These are phyloP conservation scores for Fusarium sp. DNA, from an alignment of 2,329 filamentous ascomycete species.

Conservation along the genomic window DNA sequence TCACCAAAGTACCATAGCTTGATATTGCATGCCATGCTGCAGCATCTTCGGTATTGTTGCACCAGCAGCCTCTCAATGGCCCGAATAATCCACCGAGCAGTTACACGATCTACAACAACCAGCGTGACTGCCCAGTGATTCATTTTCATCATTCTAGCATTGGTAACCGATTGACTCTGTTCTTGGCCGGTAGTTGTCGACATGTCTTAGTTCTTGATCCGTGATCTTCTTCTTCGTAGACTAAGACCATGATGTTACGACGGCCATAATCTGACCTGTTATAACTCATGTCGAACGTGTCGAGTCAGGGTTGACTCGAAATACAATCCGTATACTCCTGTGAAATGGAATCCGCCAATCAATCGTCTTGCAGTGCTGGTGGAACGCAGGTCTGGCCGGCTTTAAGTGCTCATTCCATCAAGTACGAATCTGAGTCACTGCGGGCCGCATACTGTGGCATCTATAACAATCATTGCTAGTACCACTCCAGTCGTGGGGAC, in stretches of 20 bases:
- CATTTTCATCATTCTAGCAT: neutral
- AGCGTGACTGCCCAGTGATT: neutral
- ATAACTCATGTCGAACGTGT: neutral
- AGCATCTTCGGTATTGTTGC: neutral
- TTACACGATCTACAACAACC: neutral
- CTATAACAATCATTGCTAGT: neutral
- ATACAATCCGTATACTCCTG: neutral
- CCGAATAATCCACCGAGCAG: neutral
- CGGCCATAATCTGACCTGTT: neutral
- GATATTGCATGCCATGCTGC: neutral
- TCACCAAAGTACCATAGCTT: neutral
- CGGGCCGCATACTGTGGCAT: neutral
- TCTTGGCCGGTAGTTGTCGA: neutral
- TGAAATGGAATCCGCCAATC: neutral
- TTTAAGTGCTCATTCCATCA: constrained; percentile 10
- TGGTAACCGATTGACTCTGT: neutral
- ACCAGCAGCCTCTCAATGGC: neutral
- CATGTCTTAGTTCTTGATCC: neutral
- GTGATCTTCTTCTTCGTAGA: neutral
- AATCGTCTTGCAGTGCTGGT: neutral
- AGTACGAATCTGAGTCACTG: constrained; percentile 9
- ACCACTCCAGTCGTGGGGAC: neutral
- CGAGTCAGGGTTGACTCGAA: neutral
- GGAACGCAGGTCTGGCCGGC: neutral
- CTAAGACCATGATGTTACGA: neutral